Evolutionary conservation across 495 filamentous ascomycete species (phyloP).

Genomic region (Lophiotrema nucula): DNA sequence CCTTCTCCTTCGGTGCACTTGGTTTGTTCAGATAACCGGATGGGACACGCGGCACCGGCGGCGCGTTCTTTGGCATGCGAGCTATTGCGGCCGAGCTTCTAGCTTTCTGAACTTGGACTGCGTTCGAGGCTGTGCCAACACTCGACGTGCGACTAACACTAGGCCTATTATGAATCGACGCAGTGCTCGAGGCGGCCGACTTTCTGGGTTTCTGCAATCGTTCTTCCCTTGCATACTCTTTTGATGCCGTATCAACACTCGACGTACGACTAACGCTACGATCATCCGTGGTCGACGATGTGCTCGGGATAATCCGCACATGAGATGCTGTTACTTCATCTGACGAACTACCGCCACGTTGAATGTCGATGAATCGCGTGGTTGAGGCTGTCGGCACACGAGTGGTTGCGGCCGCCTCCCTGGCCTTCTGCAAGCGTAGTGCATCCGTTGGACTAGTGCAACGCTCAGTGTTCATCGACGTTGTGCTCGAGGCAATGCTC

Average conservation of each 20-base stretch:
- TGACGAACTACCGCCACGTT: too few species aligned
- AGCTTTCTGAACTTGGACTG: slow-evolving; percentile 33
- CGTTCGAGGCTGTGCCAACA: slow-evolving; percentile 25
- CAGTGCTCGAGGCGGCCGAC: slow-evolving; percentile 48
- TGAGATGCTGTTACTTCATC: too few species aligned
- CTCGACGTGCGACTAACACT: slow-evolving; percentile 29
- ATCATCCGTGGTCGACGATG: slow-evolving; percentile 32
- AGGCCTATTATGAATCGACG: slow-evolving; percentile 30
- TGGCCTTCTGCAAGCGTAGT: slow-evolving; percentile 35
- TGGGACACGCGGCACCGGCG: slow-evolving; percentile 50
- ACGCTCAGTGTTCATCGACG: slow-evolving; percentile 30
- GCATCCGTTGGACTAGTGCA: slow-evolving; percentile 31
- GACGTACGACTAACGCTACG: slow-evolving; percentile 29
- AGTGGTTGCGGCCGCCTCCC: slow-evolving; percentile 51
- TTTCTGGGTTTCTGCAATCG: slow-evolving; percentile 40
- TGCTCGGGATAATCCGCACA: slow-evolving; percentile 46
- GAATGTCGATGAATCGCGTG: too few species aligned
- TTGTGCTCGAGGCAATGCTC: slow-evolving; percentile 44
- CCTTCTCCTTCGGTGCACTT: slow-evolving; percentile 15
- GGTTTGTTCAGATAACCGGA: slow-evolving; percentile 28
- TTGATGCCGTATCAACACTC: slow-evolving; percentile 13
- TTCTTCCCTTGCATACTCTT: slow-evolving; percentile 41
- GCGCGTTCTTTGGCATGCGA: slow-evolving; percentile 45
- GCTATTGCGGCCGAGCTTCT: slow-evolving; percentile 50
- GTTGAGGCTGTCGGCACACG: too few species aligned